Percentiles rank a stretch among this genome's conserved stretches.
These are phyloP conservation scores for Hypoxylon sp. DNA, from an alignment of 2,329 filamentous ascomycete species.

Conservation along the genomic window DNA sequence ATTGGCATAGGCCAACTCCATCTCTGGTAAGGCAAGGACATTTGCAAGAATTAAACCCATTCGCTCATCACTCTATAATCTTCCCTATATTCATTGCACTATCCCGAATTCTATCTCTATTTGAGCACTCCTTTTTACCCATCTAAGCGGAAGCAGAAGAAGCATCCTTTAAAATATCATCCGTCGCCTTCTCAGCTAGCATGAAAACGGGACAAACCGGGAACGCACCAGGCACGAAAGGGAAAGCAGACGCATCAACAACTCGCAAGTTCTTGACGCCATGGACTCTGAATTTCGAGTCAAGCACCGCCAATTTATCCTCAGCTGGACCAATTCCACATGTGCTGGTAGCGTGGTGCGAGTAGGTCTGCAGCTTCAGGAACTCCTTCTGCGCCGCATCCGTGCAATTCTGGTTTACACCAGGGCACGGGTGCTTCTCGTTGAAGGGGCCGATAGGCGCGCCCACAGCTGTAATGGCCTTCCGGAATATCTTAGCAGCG, in stretches of 20 bases:
- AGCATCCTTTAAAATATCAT: constrained; percentile 60
- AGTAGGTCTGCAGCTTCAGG: constrained; percentile 62
- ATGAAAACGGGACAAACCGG: constrained; percentile 67
- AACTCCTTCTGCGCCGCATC: constrained; percentile 55
- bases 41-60: neutral
- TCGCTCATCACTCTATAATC: neutral
- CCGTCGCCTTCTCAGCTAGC: constrained; percentile 72
- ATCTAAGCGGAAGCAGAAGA: constrained; percentile 18
- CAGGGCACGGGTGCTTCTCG: constrained; percentile 52
- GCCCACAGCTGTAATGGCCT: constrained; percentile 44
- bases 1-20: neutral
- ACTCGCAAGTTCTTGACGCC: constrained; percentile 68
- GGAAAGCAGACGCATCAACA: constrained; percentile 70
- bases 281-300: constrained; percentile 68
- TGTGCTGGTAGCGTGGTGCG: constrained; percentile 70
- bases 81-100: constrained; percentile 3
- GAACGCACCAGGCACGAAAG: constrained; percentile 62
- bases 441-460: constrained; percentile 49
- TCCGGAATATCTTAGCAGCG: constrained; percentile 49
- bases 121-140: neutral
- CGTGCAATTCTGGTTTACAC: constrained; percentile 55
- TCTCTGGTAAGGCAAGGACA: neutral
- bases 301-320: constrained; percentile 68
- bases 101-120: neutral
- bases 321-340: constrained; percentile 67